These are phyloP conservation scores for Backusella tuberculispora DNA, from an alignment of 192 early-diverging fungal genomes.

Conservation along the genomic window DNA sequence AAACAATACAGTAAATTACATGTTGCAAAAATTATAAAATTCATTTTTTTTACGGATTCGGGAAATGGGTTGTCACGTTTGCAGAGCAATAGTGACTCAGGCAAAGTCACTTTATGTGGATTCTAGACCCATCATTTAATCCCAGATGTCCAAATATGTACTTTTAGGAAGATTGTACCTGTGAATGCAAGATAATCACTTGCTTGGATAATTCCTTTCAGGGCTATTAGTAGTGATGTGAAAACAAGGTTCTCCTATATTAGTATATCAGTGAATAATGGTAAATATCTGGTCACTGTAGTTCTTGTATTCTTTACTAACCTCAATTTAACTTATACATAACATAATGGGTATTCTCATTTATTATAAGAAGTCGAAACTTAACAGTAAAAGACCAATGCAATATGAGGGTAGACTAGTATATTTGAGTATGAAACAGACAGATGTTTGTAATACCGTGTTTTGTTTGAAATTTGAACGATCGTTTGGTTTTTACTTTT, in stretches of 20 bases:
- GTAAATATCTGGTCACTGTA: background rate
- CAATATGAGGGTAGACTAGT: background rate
- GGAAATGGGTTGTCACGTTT: background rate
- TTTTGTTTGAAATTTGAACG: background rate
- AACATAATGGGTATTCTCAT: background rate
- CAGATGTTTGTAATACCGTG: background rate
- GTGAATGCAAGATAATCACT: conserved; percentile 9
- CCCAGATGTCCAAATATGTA: background rate
- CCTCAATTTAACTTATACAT: background rate
- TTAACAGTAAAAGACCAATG: background rate
- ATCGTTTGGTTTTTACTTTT: background rate
- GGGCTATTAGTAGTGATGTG: background rate
- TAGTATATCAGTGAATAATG: background rate
- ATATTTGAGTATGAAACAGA: background rate
- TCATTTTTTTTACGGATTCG: background rate
- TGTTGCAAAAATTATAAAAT: background rate
- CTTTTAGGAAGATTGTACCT: background rate
- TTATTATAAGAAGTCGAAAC: background rate
- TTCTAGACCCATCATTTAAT: background rate
- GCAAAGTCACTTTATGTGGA: background rate
- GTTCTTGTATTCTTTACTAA: too few species aligned
- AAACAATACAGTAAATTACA: background rate
- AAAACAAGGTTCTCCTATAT: background rate
- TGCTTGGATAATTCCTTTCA: background rate
- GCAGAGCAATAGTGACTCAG: background rate